Conservation (phyloP, 2,329 filamentous ascomycete species). For the Hymenotorrendiella dingleyae region DNA sequence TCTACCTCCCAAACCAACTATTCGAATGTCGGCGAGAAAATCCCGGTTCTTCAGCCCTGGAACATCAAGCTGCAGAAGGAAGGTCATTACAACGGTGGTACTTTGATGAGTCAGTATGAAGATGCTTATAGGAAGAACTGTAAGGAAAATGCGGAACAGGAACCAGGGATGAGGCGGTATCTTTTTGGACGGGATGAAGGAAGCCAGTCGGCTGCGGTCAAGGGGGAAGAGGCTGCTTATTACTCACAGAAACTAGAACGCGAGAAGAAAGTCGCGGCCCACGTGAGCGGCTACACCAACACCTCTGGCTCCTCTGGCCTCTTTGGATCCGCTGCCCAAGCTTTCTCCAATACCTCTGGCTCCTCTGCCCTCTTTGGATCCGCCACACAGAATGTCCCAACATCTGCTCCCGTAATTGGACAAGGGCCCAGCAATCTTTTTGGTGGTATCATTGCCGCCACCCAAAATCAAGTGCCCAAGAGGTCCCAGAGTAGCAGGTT, state of each 20-base stretch:
- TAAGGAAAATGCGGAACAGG: slow-evolving; percentile 4
- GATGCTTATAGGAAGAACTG: slow-evolving; percentile 33
- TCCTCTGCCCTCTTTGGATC: background rate
- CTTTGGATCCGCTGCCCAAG: background rate
- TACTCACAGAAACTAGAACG: background rate
- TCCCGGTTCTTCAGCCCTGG: slow-evolving; percentile 42
- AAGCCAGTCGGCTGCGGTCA: background rate
- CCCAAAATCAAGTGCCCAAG: background rate
- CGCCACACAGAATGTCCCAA: background rate
- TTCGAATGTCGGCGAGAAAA: slow-evolving; percentile 41
- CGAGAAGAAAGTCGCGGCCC: background rate
- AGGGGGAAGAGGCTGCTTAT: background rate
- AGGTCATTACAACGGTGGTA: slow-evolving; percentile 11
- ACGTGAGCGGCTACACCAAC: background rate
- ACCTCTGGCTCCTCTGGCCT: background rate
- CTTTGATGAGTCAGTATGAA: slow-evolving; percentile 21
- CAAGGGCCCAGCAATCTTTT: background rate
- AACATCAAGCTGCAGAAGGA: slow-evolving; percentile 36
- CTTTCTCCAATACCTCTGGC: background rate
- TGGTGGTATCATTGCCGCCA: background rate
- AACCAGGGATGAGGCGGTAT: slow-evolving; percentile 30
- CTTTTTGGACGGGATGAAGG: slow-evolving; percentile 31
- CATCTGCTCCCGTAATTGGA: background rate
- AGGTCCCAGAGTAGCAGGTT: background rate
- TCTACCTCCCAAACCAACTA: slow-evolving; percentile 46